Percentiles rank a stretch among this genome's conserved stretches.
phyloP scores from a whole-genome alignment of 83 land plant species.

The Thuja plicata region DNA sequence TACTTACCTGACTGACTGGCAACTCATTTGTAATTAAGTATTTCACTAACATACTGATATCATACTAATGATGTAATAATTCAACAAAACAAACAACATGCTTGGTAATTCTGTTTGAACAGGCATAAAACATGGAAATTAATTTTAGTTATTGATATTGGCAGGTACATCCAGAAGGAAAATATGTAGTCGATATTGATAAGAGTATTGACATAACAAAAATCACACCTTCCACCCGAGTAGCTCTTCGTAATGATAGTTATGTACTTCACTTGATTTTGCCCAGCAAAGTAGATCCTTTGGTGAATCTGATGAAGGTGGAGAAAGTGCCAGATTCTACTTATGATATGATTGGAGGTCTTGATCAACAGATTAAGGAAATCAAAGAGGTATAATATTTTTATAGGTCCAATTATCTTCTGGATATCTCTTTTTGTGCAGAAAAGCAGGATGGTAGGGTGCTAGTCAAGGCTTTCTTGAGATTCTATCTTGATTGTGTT shows the following conservation, averaged over 20 bases:
- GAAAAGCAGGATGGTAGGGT: neutral
- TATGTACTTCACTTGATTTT: slow-evolving; percentile 85
- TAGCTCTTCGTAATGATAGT: slow-evolving; percentile 96
- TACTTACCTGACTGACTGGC: no score
- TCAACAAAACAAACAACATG: neutral
- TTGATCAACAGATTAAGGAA: slow-evolving; percentile 98
- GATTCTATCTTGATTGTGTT: neutral
- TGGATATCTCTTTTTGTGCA: neutral
- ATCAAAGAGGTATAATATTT: slow-evolving; percentile 81
- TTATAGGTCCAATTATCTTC: neutral
- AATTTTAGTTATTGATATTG: neutral
- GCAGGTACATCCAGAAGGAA: slow-evolving; percentile 98
- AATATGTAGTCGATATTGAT: slow-evolving; percentile 95
- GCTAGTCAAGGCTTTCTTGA: neutral
- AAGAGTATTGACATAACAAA: slow-evolving; percentile 95
- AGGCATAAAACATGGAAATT: neutral
- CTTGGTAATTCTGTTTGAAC: neutral
- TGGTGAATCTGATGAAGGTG: slow-evolving; percentile 98
- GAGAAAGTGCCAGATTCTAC: slow-evolving; percentile 99
- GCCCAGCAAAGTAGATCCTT: slow-evolving; percentile 97
- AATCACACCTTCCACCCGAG: slow-evolving; percentile 91
- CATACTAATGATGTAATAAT: no score
- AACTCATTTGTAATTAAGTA: no score
- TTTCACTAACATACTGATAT: no score
- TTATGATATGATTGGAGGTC: slow-evolving; percentile 99